phyloP scores from a whole-genome alignment of 768 basidiomycete genomes.

The Leccinum barrowsii region DNA sequence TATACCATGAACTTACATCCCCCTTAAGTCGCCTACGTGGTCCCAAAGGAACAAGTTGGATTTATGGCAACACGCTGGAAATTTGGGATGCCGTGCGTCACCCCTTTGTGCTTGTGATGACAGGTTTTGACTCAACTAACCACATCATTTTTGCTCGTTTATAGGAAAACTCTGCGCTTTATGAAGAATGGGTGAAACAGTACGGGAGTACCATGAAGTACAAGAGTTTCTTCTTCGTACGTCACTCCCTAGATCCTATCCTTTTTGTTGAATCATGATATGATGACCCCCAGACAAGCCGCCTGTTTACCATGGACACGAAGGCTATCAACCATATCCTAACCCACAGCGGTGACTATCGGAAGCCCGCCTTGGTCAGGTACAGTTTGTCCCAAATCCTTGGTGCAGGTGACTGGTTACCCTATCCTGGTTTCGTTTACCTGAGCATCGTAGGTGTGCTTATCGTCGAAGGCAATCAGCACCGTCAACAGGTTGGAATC shows the following conservation, averaged over 20 bases:
- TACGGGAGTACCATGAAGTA: constrained; percentile 12
- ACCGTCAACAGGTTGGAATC: constrained; percentile 34
- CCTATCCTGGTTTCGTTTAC: neutral
- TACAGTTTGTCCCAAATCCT: neutral
- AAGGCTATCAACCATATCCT: constrained; percentile 5
- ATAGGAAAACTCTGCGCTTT: constrained; percentile 5
- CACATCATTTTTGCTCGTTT: neutral
- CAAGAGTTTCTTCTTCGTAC: constrained; percentile 11
- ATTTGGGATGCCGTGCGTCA: constrained; percentile 39
- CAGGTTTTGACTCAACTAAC: neutral
- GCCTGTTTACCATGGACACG: constrained; percentile 1
- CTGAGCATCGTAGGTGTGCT: constrained; percentile 1
- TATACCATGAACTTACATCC: constrained; percentile 37
- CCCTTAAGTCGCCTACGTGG: constrained; percentile 43
- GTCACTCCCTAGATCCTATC: neutral
- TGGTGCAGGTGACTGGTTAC: neutral
- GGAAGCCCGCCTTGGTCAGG: neutral
- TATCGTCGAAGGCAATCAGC: constrained; percentile 20
- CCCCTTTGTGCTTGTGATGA: too few relatives aligned
- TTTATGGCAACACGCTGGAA: constrained; percentile 49
- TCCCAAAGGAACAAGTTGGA: constrained; percentile 41
- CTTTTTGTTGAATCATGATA: neutral
- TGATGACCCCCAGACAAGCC: neutral
- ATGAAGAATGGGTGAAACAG: constrained; percentile 16
- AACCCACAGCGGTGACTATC: constrained; percentile 1